Evolutionary conservation across 129 eudicot species (phyloP), one percentile per base, ranked within the genome.

Genomic region (Tagetes erecta): DNA sequence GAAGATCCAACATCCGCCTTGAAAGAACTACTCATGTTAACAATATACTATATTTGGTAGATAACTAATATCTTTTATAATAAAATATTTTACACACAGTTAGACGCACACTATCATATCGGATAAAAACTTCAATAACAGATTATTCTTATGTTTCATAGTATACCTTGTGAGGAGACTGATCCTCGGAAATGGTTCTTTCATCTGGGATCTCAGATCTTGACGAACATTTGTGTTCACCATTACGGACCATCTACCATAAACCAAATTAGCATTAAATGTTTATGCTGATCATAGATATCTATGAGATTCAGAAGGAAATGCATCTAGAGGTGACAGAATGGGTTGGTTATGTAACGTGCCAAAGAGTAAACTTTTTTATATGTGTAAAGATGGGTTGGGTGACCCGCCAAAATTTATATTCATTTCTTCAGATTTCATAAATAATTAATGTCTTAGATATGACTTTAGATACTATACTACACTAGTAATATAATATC

Each of bases 231-330:
- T 86, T 93, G 80, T 91, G 97, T 64, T 83, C 97, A 45, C 97
- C 97, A 60, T 84, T 85, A 34, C 74, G 97, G 34, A 93, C 98
- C 98, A 92, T 90, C 98, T 92, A 78, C 34, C 36, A 62, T 76
- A 71, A 74, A 71, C 31, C 84, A 76, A 50, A 35, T 27, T 62
- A 50, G 71, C 38, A 10, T 52, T 56, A 57, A 10, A 68, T 37
- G 2, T 39, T 42, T 27, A 65, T 50, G 11, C 34, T 40, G 10
- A 52, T 27, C 31, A 46, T 35, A 74, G 4, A 74, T 74, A 11
- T 5, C 14, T 36, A 49, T 13, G 44, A 63, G 67, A 11, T 37
- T 56, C 52, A 42, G 7, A 57, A 47, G 5, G 2, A 10, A 7
- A 46, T 33, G 5, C n/a, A 40, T 51, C 50, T 40, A 30, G 64